Evolutionary conservation across 352 stramenopile species (phyloP).

Genomic region (Pythium periplocum): DNA sequence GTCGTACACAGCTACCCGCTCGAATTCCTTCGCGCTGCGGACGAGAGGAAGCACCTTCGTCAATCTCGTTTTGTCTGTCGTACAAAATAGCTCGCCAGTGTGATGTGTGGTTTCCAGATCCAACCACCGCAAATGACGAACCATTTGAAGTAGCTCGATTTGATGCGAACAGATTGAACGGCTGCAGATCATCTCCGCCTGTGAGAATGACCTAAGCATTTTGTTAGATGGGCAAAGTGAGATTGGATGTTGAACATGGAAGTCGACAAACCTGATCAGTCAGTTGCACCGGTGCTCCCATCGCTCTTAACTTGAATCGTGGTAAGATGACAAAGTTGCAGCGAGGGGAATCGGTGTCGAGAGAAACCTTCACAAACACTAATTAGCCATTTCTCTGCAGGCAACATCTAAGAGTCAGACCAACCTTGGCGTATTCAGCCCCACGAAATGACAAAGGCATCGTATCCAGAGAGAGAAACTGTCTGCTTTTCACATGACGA

Average conservation of each 20-base stretch:
- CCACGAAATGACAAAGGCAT: conserved; percentile 42
- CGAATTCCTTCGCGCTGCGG: conserved; percentile 25
- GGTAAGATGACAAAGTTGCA: conserved; percentile 51
- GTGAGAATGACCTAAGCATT: conserved; percentile 38
- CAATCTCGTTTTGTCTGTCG: conserved; percentile 24
- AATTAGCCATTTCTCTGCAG: neutral
- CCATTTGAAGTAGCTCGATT: conserved; percentile 35
- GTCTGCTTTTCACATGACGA: conserved; percentile 52
- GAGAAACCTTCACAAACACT: conserved; percentile 27
- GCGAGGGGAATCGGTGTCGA: conserved; percentile 36
- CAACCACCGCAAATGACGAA: conserved; percentile 34
- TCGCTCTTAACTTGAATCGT: conserved; percentile 60
- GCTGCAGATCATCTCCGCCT: conserved; percentile 35
- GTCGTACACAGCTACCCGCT: conserved; percentile 47
- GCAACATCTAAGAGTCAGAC: neutral
- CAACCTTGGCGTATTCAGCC: conserved; percentile 45
- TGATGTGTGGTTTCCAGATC: conserved; percentile 49
- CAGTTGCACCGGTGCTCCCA: conserved; percentile 54
- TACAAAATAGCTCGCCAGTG: conserved; percentile 55
- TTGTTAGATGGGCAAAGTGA: neutral
- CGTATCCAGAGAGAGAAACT: conserved; percentile 46
- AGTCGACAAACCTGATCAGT: conserved; percentile 46
- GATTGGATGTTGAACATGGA: neutral
- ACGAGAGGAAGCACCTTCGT: conserved; percentile 1
- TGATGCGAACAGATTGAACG: conserved; percentile 60